Percentiles rank a stretch among this genome's conserved stretches.
Conservation (phyloP, 2,329 filamentous ascomycete genomes). For the Sarocladiaceae sp. region DNA sequence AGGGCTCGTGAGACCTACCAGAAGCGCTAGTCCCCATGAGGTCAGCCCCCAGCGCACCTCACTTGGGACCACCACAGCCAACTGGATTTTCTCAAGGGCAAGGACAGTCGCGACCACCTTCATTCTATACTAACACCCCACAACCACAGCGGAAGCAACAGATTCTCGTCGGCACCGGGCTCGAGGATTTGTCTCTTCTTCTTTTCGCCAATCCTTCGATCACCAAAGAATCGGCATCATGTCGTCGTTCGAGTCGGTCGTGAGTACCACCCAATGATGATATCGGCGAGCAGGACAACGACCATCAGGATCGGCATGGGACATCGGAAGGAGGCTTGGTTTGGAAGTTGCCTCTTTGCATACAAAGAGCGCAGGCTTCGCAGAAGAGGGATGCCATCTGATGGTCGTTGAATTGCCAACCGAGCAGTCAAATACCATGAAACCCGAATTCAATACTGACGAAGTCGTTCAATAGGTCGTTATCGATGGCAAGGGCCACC, state of each 20-base stretch:
- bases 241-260: constrained; percentile 68
- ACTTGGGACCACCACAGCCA: constrained; percentile 13
- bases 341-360: neutral
- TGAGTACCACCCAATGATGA: constrained; percentile 42
- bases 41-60: neutral
- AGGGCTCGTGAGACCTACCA: constrained; percentile 5
- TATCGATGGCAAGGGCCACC: constrained; percentile 99
- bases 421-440: neutral
- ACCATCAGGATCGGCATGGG: constrained; percentile 8
- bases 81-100: constrained; percentile 30
- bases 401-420: neutral
- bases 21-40: neutral
- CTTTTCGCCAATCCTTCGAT: constrained; percentile 15
- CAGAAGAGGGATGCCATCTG: neutral
- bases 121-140: constrained; percentile 34
- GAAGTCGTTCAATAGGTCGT: constrained; percentile 63
- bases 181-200: constrained; percentile 22
- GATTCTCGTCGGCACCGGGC: constrained; percentile 15
- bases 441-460: constrained; percentile 10
- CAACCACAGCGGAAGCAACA: constrained; percentile 31
- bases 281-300: constrained; percentile 3
- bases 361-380: neutral
- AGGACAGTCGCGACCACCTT: constrained; percentile 35
- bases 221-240: constrained; percentile 45
- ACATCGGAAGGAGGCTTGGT: neutral